Evolutionary conservation across 2,329 filamentous ascomycete species (phyloP).

Genomic region (Stylonectria norvegica): DNA sequence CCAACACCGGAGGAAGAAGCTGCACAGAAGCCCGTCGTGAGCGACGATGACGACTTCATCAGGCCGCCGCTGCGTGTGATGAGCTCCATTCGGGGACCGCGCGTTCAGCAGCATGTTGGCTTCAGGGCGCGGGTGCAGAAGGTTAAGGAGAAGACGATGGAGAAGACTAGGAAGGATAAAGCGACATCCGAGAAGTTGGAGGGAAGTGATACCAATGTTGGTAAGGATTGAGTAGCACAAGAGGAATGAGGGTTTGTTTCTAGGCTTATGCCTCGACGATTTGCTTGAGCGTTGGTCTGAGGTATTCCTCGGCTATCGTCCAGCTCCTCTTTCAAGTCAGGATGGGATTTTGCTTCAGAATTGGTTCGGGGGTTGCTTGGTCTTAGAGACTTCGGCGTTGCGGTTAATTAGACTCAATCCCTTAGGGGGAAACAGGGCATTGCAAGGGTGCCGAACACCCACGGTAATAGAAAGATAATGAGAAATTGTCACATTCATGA

Average conservation of each 20-base stretch:
- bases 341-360: too few species aligned
- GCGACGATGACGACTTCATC: slow-evolving; percentile 22
- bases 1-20: slow-evolving; percentile 15
- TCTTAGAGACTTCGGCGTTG: too few species aligned
- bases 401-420: too few species aligned
- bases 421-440: too few species aligned
- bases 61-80: slow-evolving; percentile 27
- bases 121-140: slow-evolving; percentile 29
- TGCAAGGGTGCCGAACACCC: too few species aligned
- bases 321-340: too few species aligned
- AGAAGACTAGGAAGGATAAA: slow-evolving; percentile 6
- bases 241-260: not conserved
- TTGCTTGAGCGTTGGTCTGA: too few species aligned
- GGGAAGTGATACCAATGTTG: slow-evolving; percentile 7
- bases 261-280: too few species aligned
- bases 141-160: slow-evolving; percentile 26
- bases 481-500: too few species aligned
- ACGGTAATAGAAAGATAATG: too few species aligned
- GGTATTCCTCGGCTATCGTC: too few species aligned
- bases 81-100: slow-evolving; percentile 30
- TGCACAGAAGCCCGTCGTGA: slow-evolving; percentile 10
- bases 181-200: slow-evolving; percentile 4
- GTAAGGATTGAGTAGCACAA: slow-evolving; percentile 4
- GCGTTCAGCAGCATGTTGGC: slow-evolving; percentile 29
- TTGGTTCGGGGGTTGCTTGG: too few species aligned